phyloP scores from a whole-genome alignment of 176 grass and related monocot species.

The Calamus simplicifolius region DNA sequence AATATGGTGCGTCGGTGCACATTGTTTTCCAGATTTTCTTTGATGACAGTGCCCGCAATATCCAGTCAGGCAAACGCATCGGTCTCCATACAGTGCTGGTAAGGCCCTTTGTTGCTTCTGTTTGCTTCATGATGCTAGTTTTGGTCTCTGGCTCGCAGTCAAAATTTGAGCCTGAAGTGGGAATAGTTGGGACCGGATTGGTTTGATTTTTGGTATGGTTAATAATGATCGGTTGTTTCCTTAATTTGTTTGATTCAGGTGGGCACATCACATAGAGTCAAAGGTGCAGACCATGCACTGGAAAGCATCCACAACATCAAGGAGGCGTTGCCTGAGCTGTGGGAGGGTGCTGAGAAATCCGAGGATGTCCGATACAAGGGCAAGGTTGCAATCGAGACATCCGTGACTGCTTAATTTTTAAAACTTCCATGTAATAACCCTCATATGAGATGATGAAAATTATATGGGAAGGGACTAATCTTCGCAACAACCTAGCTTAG shows the following conservation, averaged over 20 bases:
- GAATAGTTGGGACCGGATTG: no score
- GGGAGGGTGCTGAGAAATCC: constrained; percentile 65
- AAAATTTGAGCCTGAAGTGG: neutral
- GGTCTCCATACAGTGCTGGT: constrained; percentile 68
- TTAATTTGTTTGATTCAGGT: constrained; percentile 37
- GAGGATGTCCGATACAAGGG: constrained; percentile 50
- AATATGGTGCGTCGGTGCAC: neutral
- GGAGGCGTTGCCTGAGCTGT: constrained; percentile 75
- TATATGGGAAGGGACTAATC: no score
- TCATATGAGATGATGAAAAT: no score
- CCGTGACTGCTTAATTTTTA: constrained; percentile 36
- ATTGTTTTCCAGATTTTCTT: constrained; percentile 58
- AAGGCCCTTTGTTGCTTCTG: neutral
- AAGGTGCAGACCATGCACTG: constrained; percentile 77
- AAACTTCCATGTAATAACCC: no score
- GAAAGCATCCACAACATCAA: constrained; percentile 84
- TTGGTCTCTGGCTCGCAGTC: no score
- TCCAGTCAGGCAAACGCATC: constrained; percentile 57
- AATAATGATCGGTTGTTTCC: no score
- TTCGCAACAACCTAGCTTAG: no score
- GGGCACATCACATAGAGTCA: constrained; percentile 53
- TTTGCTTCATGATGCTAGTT: no score
- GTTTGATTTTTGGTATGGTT: no score
- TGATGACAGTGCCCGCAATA: constrained; percentile 76
- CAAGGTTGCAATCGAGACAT: constrained; percentile 66